Evolutionary conservation across 164 flowering plant genomes (phyloP).

Genomic region (Euptelea pleiosperma): DNA sequence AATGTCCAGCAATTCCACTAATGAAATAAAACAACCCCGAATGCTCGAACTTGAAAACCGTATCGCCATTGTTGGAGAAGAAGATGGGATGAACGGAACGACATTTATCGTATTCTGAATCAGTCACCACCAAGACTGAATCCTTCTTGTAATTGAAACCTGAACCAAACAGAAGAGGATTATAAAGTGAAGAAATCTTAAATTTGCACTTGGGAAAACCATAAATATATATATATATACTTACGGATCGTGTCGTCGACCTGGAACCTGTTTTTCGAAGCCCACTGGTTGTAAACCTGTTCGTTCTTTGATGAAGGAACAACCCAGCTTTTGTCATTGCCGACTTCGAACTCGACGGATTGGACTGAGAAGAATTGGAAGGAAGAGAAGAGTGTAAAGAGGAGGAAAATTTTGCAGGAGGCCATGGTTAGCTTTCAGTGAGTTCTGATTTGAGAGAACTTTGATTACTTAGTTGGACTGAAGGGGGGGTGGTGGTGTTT

Average conservation of each 20-base stretch:
- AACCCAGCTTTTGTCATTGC: constrained; percentile 51
- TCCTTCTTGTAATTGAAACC: constrained; percentile 67
- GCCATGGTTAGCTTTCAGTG: background rate
- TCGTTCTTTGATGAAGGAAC: constrained; percentile 35
- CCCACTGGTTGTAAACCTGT: constrained; percentile 58
- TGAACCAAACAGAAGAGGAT: constrained; percentile 13
- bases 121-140: constrained; percentile 58
- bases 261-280: constrained; percentile 53
- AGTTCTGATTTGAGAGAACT: background rate
- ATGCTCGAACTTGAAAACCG: constrained; percentile 35
- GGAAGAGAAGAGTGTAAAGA: constrained; percentile 18
- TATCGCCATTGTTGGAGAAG: constrained; percentile 64
- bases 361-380: constrained; percentile 14
- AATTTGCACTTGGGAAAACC: too few species aligned
- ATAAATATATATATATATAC: too few species aligned
- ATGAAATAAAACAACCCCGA: constrained; percentile 61
- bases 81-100: constrained; percentile 48
- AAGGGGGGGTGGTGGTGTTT: background rate
- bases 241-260: constrained; percentile 61
- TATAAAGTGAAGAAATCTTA: too few species aligned
- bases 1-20: constrained; percentile 65
- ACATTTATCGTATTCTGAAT: constrained; percentile 49
- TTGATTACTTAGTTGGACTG: constrained; percentile 3
- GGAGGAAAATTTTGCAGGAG: constrained; percentile 14
- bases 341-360: constrained; percentile 43